These are phyloP conservation scores for Hibiscus tridactylites DNA, from an alignment of 345 rosid species.

Conservation along the genomic window DNA sequence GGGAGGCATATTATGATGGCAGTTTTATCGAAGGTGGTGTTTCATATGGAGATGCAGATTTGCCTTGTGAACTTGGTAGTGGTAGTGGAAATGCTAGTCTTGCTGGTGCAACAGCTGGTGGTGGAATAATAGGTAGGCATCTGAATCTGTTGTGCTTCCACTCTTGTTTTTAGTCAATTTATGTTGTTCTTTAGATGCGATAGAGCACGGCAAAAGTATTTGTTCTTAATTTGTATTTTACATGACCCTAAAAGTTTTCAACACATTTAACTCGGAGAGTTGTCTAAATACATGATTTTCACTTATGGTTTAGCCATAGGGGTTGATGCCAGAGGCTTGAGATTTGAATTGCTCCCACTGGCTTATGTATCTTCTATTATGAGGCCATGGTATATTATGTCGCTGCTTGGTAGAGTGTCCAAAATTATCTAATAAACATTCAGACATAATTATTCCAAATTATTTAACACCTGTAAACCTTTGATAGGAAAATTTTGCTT, in stretches of 20 bases:
- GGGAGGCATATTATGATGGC: slow-evolving; percentile 70
- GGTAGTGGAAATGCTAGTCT: slow-evolving; percentile 81
- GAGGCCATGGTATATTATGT: background rate
- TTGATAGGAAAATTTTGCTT: background rate
- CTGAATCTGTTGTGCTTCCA: slow-evolving; percentile 5
- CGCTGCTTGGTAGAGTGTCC: background rate
- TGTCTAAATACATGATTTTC: slow-evolving; percentile 3
- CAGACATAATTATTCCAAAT: background rate
- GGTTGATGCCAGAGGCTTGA: no score
- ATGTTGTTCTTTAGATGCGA: background rate
- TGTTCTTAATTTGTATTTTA: background rate
- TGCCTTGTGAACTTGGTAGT: slow-evolving; percentile 97
- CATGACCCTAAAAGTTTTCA: background rate
- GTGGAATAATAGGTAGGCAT: slow-evolving; percentile 75
- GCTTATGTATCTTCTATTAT: background rate
- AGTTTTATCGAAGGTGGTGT: slow-evolving; percentile 61
- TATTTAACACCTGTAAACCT: background rate
- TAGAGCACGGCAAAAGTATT: background rate
- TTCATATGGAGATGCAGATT: slow-evolving; percentile 66
- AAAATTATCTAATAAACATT: background rate
- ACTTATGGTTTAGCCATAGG: no score
- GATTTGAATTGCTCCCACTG: no score
- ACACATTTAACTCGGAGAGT: background rate
- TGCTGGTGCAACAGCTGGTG: slow-evolving; percentile 69
- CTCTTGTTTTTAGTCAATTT: background rate